Evolutionary conservation across 805 yeast genomes (phyloP), one percentile per base, ranked within the genome.

Genomic region (Starmerella kuoi): DNA sequence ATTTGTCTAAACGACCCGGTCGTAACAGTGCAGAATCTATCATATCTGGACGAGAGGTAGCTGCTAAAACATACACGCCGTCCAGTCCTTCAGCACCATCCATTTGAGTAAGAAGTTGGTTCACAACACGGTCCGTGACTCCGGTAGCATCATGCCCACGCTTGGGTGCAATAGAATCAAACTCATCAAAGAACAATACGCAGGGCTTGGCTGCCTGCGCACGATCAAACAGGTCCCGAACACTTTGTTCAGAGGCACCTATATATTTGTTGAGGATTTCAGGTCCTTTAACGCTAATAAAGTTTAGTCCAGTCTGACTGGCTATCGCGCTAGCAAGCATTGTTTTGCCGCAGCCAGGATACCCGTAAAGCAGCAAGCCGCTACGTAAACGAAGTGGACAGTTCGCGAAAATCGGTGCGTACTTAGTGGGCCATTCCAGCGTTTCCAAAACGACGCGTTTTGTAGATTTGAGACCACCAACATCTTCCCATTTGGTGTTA

Each of bases 11-110:
- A 64, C 98, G 76, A 5, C 98, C 98, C 0, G 98, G 98, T 61
- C 98, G 77, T 45, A 91, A 64, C 42, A 91, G 68, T 0, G 98
- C 98, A 2, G 95, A 79, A 59, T 91, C 98, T 50, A 91, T 87
- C 52, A 91, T 69, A 56, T 91, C 98, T 0, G 98, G 98, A 54
- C 98, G 70, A 53, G 91, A 78, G 0, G 97, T 91, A 1, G 97
- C 98, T 0, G 97, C 97, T 21, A 91, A 67, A 0, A 91, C 95
- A 58, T 91, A 88, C 2, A 91, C 97, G 3, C 97, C 96, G 54
- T 87, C 96, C 23, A 87, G 66, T 0, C 97, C 96, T 60, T 91
- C 97, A 1, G 97, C 97, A 64, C 98, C 98, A 61, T 91, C 98
- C 95, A 91, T 87, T 59, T 91, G 96, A 0, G 98, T 91, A 54